Base-by-base conservation (phyloP, 768 basidiomycete genomes). In the Mycena metata region DNA sequence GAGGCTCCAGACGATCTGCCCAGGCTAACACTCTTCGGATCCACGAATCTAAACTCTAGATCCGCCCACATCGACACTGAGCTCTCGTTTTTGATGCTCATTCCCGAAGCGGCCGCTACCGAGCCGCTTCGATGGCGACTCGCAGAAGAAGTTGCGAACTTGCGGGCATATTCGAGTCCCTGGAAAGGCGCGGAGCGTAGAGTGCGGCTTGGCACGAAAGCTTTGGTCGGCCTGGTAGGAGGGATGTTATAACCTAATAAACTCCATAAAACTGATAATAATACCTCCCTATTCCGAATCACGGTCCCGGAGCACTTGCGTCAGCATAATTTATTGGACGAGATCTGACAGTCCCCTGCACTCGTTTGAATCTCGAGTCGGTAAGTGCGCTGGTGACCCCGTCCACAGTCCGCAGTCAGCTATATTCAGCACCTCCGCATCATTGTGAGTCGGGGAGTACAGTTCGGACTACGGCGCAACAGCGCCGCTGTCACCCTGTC, bases 21-120 rank as follows among this genome's bases (percentile, higher is more conserved):
- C 1, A 75, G 88, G 58, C 78, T 95, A 39, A 96, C 96, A 0
- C 86, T 98, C 55, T 94, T 98, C 77, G 96, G 96, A 12, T 97
- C 96, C 0, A 97, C 96, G 5, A 98, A 98, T 78, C 87, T 98
- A 56, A 96, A 96, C 75, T 92, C 95, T 4, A 91, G 96, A 5
- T 96, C 96, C 2, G 88, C 95, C 1, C 89, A 94, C 71, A 88
- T 98, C 43, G 96, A 98, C 78, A 95, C 94, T 11, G 96, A 98
- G 74, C 84, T 98, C 36, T 96, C 95, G 0, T 94, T 98, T 77
- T 76, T 96, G 52, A 88, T 98, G 85, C 76, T 91, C 54, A 87
- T 94, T 13, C 89, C 90, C 23, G 51, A 64, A 30, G 24, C 33
- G 0, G 26, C 55, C 21, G 51, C 58, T 30, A 5, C 17, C 41